A percentile compares a stretch with the other conserved stretches of the same genome.
These are phyloP conservation scores for Passalora sequoiae DNA, from an alignment of 2,329 filamentous ascomycete genomes.

Conservation along the genomic window DNA sequence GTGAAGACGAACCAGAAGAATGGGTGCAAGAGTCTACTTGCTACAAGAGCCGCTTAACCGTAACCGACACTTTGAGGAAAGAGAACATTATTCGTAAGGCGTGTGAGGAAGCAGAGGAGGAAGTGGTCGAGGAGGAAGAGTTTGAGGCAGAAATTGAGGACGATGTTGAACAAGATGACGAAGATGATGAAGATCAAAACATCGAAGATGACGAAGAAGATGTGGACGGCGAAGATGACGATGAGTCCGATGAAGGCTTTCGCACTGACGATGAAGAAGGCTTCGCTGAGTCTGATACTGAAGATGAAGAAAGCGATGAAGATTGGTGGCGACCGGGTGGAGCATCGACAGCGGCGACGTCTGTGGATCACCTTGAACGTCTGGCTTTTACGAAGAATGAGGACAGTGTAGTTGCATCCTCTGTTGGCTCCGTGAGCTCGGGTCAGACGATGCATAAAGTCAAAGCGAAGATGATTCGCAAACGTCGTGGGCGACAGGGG, in stretches of 20 bases:
- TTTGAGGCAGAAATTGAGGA: slow-evolving; percentile 36
- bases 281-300: slow-evolving; percentile 64
- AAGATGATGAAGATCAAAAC: slow-evolving; percentile 56
- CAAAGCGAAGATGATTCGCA: slow-evolving; percentile 14
- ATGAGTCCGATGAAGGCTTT: slow-evolving; percentile 59
- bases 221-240: slow-evolving; percentile 58
- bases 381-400: slow-evolving; percentile 42
- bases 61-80: slow-evolving; percentile 83
- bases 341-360: slow-evolving; percentile 49
- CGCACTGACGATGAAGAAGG: slow-evolving; percentile 74
- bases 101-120: slow-evolving; percentile 85
- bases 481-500: slow-evolving; percentile 31
- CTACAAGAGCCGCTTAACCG: slow-evolving; percentile 67
- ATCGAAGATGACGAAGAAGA: slow-evolving; percentile 51
- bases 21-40: slow-evolving; percentile 74
- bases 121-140: slow-evolving; percentile 65
- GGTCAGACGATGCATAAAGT: slow-evolving; percentile 12
- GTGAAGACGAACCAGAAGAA: slow-evolving; percentile 74
- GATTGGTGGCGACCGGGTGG: slow-evolving; percentile 62
- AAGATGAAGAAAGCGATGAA: slow-evolving; percentile 62
- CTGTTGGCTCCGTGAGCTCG: slow-evolving; percentile 48
- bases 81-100: slow-evolving; percentile 83
- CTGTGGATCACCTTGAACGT: slow-evolving; percentile 47
- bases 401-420: slow-evolving; percentile 50
- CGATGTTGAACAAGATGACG: slow-evolving; percentile 46